phyloP scores from a whole-genome alignment of 495 filamentous ascomycete species.

The Mytilinidion resinicola region DNA sequence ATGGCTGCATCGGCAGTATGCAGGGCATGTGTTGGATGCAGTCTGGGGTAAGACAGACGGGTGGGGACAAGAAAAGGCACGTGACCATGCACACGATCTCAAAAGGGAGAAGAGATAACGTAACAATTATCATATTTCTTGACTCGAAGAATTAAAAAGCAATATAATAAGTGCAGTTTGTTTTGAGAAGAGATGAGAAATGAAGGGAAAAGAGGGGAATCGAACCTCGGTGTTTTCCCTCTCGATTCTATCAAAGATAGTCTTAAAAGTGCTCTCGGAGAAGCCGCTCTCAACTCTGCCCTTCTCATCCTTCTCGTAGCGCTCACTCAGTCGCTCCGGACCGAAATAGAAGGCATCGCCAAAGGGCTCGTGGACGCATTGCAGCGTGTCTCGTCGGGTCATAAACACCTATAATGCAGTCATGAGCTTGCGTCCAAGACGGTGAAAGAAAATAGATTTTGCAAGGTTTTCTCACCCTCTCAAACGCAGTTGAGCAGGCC shows the following conservation, averaged over 20 bases:
- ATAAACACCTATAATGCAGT: constrained; percentile 71
- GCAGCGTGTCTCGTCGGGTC: constrained; percentile 72
- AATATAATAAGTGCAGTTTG: neutral
- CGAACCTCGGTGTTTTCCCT: constrained; percentile 60
- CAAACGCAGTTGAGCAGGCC: constrained; percentile 92
- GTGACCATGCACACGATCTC: constrained; percentile 9
- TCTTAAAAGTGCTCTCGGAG: constrained; percentile 64
- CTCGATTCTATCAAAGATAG: constrained; percentile 66
- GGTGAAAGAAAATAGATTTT: neutral
- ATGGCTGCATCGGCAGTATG: constrained; percentile 2
- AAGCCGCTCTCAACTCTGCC: constrained; percentile 69
- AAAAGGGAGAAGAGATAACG: neutral
- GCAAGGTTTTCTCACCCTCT: constrained; percentile 66
- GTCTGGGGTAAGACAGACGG: constrained; percentile 15
- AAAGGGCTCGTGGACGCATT: constrained; percentile 90
- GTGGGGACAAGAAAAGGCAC: constrained; percentile 11
- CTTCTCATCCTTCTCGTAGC: constrained; percentile 69
- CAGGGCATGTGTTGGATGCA: constrained; percentile 13
- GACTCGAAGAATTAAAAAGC: neutral
- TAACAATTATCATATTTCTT: constrained; percentile 1
- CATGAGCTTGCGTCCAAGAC: constrained; percentile 2
- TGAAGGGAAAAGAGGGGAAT: constrained; percentile 27
- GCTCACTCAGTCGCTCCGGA: constrained; percentile 70
- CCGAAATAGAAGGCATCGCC: constrained; percentile 96
- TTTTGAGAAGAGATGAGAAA: constrained; percentile 11